Evolutionary conservation across 345 rosid genomes (phyloP).

Genomic region (Boechera divaricarpa): DNA sequence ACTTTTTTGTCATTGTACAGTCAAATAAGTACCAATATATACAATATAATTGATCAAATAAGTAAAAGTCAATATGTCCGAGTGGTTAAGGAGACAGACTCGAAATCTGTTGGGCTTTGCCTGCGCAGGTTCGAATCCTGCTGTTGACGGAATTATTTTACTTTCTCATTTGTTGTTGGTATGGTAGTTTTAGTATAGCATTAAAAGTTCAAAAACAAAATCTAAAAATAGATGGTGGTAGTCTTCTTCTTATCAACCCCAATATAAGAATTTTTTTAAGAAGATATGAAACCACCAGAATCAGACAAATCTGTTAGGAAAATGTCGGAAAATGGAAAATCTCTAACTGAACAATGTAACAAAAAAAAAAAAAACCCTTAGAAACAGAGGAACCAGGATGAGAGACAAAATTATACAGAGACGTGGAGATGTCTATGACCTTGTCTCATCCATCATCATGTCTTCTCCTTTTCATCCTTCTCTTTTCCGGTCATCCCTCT

Average conservation of each 20-base stretch:
- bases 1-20: background rate
- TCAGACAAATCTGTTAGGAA: constrained; percentile 7
- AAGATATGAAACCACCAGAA: background rate
- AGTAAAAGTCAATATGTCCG: constrained; percentile 32
- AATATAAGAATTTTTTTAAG: no score
- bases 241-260: background rate
- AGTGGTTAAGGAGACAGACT: constrained; percentile 58
- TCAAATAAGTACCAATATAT: background rate
- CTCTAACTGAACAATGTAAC: constrained; percentile 27
- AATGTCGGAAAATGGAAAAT: background rate
- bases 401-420: constrained; percentile 3
- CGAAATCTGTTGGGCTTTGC: constrained; percentile 99
- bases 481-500: background rate
- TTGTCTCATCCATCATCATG: constrained; percentile 32
- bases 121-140: constrained; percentile 99
- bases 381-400: constrained; percentile 8
- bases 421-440: constrained; percentile 12
- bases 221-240: background rate
- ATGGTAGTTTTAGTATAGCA: background rate
- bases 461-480: constrained; percentile 12
- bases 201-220: background rate
- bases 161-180: background rate
- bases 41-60: accelerated
- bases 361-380: constrained; percentile 1
- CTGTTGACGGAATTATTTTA: constrained; percentile 67